These are phyloP conservation scores for Epichloe amarillans DNA, from an alignment of 2,329 filamentous ascomycete genomes.

Conservation along the genomic window DNA sequence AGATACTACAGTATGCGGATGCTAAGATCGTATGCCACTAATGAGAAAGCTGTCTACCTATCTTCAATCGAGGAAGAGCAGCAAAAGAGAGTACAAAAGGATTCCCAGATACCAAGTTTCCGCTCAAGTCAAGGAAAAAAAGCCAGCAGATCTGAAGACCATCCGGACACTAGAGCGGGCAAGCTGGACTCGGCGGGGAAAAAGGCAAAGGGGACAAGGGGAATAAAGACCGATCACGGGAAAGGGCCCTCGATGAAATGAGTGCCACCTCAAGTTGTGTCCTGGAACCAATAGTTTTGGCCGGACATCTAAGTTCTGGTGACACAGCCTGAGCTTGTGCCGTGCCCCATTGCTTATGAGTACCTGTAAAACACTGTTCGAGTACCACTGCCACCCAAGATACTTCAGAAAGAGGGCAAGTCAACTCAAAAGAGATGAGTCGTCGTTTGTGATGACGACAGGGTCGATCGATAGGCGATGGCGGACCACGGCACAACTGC, in stretches of 20 bases:
- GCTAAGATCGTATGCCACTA: neutral
- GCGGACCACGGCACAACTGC: neutral
- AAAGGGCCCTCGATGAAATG: neutral
- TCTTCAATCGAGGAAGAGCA: neutral
- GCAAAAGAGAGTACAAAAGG: neutral
- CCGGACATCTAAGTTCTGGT: neutral
- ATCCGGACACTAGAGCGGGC: neutral
- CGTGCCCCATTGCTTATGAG: neutral
- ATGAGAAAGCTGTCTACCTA: neutral
- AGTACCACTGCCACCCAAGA: neutral
- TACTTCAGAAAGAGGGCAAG: neutral
- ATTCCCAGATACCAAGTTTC: neutral
- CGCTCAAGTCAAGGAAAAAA: neutral
- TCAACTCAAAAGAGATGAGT: neutral
- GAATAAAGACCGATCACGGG: neutral
- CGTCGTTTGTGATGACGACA: conserved; percentile 1
- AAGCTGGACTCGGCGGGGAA: neutral
- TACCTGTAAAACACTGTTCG: neutral
- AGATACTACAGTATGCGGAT: neutral
- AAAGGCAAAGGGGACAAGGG: neutral
- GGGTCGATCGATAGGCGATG: neutral
- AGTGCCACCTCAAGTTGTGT: neutral
- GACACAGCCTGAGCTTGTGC: neutral
- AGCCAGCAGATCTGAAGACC: neutral
- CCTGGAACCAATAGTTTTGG: neutral